Evolutionary conservation across 1,284 basidiomycete genomes (phyloP).

Genomic region (Trichosporon ovoides): DNA sequence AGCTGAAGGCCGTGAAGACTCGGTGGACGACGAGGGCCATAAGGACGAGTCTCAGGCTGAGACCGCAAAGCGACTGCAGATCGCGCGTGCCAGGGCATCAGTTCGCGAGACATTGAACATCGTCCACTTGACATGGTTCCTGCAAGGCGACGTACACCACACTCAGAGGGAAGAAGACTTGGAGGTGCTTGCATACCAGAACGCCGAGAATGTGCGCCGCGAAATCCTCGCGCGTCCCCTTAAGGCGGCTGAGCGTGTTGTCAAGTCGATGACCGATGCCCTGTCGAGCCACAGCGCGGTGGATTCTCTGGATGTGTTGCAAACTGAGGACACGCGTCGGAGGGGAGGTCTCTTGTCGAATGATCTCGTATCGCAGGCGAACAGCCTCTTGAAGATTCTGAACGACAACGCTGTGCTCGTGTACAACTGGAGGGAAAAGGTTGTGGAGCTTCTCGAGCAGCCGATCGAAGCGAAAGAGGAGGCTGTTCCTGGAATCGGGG

Average conservation of each 20-base stretch:
- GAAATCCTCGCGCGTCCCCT: conserved; percentile 38
- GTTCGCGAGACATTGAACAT: conserved; percentile 37
- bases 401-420: conserved; percentile 44
- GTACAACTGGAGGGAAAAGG: conserved; percentile 39
- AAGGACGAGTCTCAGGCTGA: conserved; percentile 31
- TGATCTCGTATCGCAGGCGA: conserved; percentile 23
- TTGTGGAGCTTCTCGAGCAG: conserved; percentile 31
- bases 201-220: conserved; percentile 36
- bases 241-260: conserved; percentile 23
- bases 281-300: conserved; percentile 5
- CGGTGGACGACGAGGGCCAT: conserved; percentile 20
- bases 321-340: conserved; percentile 21
- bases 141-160: conserved; percentile 40
- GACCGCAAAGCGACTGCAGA: conserved; percentile 10
- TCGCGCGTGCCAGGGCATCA: background rate
- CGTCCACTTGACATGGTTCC: conserved; percentile 39
- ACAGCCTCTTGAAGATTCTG: conserved; percentile 37
- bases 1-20: conserved; percentile 26
- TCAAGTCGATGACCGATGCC: conserved; percentile 3
- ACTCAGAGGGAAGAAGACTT: conserved; percentile 29
- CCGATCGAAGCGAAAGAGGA: conserved; percentile 32
- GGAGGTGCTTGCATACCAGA: conserved; percentile 18
- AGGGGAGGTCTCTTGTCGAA: conserved; percentile 26
- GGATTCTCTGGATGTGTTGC: conserved; percentile 24
- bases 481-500: conserved; percentile 16